Evolutionary conservation across 768 basidiomycete species (phyloP), one percentile per base, ranked within the genome.

Genomic region (Podaxis rugospora): DNA sequence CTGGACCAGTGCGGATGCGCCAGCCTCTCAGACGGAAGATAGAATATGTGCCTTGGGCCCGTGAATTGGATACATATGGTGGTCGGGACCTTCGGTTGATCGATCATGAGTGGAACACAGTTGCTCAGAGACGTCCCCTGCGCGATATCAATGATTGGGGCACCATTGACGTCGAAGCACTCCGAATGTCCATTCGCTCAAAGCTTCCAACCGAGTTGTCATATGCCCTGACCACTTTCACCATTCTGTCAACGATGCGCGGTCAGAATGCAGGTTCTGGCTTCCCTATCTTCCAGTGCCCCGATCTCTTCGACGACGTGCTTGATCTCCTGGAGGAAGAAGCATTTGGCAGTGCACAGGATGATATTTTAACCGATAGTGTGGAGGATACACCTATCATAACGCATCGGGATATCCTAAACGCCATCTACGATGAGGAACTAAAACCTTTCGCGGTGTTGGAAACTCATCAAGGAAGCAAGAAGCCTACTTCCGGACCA

Each of bases 101-200:
- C 58, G 84, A 90, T 55, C 75, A 79, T 11, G 92, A 93, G 66
- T 78, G 83, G 57, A 66, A 72, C 32, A 80, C 76, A 36, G 68
- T 79, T 16, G 71, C 77, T n/a, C 77, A 82, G 50, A 76, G 81
- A 55, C 83, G 89, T 47, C 79, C 83, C 5, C 71, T 89, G 67
- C 82, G 90, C 60, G 84, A 88, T 54, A 81, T 92, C 64, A 86
- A 88, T 69, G 93, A 95, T 56, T 93, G 95, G 86, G 94, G 93
- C 21, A 81, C 79, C 6, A 84, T 96, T 53, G 95, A 98, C 67
- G 87, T 98, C 61, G 95, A 97, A 68, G 87, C 87, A n/a, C 80
- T 99, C 53, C 88, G 87, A n/a, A 88, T 99, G 89, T 91, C 92
- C 32, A 76, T 99, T 42, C 89, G 95, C 35, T 96, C 92, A 37